Base-by-base conservation (phyloP, 805 yeast species). In the Lipomyces yamadae region DNA sequence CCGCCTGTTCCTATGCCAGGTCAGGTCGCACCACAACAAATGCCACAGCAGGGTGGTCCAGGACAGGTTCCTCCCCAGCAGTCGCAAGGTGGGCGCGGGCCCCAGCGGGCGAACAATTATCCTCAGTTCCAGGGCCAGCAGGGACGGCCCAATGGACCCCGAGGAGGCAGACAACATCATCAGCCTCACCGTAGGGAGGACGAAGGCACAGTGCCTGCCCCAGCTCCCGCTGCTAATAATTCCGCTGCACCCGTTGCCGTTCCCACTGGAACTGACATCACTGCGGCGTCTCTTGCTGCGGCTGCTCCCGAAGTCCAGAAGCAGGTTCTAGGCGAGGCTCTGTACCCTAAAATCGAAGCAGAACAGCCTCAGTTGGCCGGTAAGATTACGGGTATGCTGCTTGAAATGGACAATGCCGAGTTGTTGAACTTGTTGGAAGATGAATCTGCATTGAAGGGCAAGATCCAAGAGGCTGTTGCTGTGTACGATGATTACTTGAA, bases 341-440 rank as follows among this genome's bases (percentile, higher is more conserved):
- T 95, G 78, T 95, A 94, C 86, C 92, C 96, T 78, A 91, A 88
- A 86, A 90, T 95, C 77, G 88, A 89, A 72, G 87, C 92, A 73
- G 87, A 88, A 75, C 96, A 92, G 78, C 90, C 89, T 67, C 97
- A 92, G 82, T 92, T 97, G 77, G 98, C 98, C 74, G 97, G 97
- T 83, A 94, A 93, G 85, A 91, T 95, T 79, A 95, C 99, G 73
- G 98, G 98, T 84, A 95, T 95, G 98, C 87, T 95, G 84, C 86
- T 95, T 78, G 97, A 93, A 79, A 88, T 94, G 87, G 96, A 92
- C 78, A 91, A 90, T 81, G 87, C 87, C 76, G 97, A 94, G 83
- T 90, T 95, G 75, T 82, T 93, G 77, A 89, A 90, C 70, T 85
- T 94, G 79, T 86, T 92, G 80, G 96, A 91, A 78, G 95, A 93